A percentile compares a stretch with the other conserved stretches of the same genome.
These are phyloP conservation scores for Xylaria multiplex DNA, from an alignment of 2,329 filamentous ascomycete genomes.

Conservation along the genomic window DNA sequence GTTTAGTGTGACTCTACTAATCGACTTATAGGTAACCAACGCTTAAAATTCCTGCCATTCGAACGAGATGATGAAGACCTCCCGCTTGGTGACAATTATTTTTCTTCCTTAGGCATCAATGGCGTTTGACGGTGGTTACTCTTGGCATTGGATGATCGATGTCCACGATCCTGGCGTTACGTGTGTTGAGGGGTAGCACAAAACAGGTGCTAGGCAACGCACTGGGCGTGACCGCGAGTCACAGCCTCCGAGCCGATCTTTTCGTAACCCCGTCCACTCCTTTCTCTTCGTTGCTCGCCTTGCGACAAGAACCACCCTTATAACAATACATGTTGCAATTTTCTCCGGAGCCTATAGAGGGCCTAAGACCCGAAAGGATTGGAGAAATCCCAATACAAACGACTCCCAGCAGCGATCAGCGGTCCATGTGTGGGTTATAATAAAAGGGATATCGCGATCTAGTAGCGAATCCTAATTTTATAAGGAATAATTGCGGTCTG, in stretches of 20 bases:
- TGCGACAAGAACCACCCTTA: constrained; percentile 35
- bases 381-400: constrained; percentile 30
- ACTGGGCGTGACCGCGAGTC: constrained; percentile 40
- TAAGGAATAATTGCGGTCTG: constrained; percentile 40
- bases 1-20: constrained; percentile 1
- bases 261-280: constrained; percentile 46
- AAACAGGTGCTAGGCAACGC: constrained; percentile 40
- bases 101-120: constrained; percentile 50
- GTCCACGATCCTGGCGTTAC: constrained; percentile 50
- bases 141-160: constrained; percentile 49
- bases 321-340: constrained; percentile 40
- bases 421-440: constrained; percentile 45
- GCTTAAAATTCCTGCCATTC: constrained; percentile 45
- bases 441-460: constrained; percentile 41
- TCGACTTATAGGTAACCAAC: constrained; percentile 48
- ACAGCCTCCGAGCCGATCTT: constrained; percentile 38
- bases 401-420: constrained; percentile 36
- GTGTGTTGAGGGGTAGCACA: constrained; percentile 47
- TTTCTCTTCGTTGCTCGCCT: constrained; percentile 39
- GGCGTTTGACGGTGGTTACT: constrained; percentile 50
- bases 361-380: constrained; percentile 37
- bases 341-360: constrained; percentile 43
- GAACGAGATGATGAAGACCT: constrained; percentile 50
- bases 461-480: constrained; percentile 35
- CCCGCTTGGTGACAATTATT: constrained; percentile 46